Base-by-base conservation (phyloP, 2,329 filamentous ascomycete genomes). In the Xylariaceae sp. region DNA sequence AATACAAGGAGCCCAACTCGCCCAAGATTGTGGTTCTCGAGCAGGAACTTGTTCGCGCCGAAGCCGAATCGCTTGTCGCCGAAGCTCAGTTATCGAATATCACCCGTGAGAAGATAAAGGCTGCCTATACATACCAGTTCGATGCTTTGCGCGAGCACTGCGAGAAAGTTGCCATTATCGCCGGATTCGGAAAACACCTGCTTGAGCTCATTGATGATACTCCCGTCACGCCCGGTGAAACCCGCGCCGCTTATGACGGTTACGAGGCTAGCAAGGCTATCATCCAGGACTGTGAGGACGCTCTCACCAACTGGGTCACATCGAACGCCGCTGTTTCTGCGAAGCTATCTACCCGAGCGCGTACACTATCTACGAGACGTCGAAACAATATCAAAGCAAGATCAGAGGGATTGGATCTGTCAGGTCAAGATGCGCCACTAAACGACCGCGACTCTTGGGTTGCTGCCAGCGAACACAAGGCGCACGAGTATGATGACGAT, bases 1-100 rank as follows among this genome's bases (percentile, higher is more conserved):
- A 99, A 78, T 99, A 98, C 86, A 99, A 99, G 81, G 95, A 99
- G 77, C 95, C 95, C 66, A 96, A 96, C 80, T 97, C 93, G 37
- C 93, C 93, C 62, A 95, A 92, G 79, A 97, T 99, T 67, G 92
- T 97, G 55, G 93, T 99, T 41, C 88, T 99, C 52, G 95, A 99
- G 79, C 95, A 99, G 77, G 95, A 99, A 77, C 90, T 99, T 56
- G 95, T 99, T 67, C 93, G 95, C 68, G 95, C 95, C 65, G 95
- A 99, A 77, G 95, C 95, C 69, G 95, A 99, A 76, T 98, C 95
- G n/a, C 87, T 99, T 14, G 95, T 99, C 54, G 95, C 95, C 61
- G 95, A 99, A 77, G 95, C 95, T 7, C 95, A 99, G 79, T 84
- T 99, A 50, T 97, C 93, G 73, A 99, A 99, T 83, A 99, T 99